Conservation (phyloP, 106 monocot genomes). For the Posidonia australis region DNA sequence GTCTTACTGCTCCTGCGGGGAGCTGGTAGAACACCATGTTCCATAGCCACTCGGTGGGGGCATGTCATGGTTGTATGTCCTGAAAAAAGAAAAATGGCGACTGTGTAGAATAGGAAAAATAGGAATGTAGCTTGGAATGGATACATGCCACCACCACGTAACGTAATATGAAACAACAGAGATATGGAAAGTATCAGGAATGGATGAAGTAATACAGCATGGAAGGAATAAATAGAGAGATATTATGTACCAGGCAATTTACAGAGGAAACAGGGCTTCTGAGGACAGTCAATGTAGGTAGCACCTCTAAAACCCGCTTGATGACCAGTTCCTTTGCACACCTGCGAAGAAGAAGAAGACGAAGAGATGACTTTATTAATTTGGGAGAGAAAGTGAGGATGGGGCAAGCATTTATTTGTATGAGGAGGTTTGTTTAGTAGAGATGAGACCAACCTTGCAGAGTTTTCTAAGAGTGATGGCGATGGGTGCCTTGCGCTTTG, state of each 20-base stretch:
- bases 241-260: conserved; percentile 59
- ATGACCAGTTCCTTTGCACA: conserved; percentile 72
- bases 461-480: conserved; percentile 66
- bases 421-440: too few species aligned
- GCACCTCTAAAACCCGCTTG: conserved; percentile 78
- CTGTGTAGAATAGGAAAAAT: neutral
- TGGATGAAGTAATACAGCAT: too few species aligned
- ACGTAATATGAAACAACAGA: too few species aligned
- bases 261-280: conserved; percentile 85
- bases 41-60: conserved; percentile 69
- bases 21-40: conserved; percentile 49
- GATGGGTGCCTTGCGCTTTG: conserved; percentile 21
- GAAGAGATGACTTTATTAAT: neutral
- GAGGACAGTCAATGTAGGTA: conserved; percentile 88
- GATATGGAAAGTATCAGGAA: too few species aligned
- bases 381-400: neutral
- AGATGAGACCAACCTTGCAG: conserved; percentile 46
- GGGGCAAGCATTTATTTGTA: neutral
- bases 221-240: neutral
- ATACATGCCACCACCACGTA: too few species aligned
- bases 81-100: conserved; percentile 3
- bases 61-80: conserved; percentile 90
- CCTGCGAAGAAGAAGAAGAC: conserved; percentile 40
- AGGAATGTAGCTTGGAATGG: too few species aligned
- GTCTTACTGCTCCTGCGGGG: conserved; percentile 34